Base-by-base conservation (phyloP, 257 asterid genomes). In the Cruciata laevipes region DNA sequence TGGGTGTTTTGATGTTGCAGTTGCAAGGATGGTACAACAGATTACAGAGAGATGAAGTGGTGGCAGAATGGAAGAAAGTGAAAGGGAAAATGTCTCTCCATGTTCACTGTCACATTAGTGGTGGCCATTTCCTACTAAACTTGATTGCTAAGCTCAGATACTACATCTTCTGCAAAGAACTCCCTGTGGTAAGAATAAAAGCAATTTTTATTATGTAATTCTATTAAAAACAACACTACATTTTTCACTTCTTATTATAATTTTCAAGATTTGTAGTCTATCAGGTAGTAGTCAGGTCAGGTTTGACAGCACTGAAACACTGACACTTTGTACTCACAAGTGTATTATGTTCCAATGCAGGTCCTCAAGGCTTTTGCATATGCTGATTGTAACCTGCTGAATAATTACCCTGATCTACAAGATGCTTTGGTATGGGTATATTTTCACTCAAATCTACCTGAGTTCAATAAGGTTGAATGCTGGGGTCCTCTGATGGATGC, bases 21-120 rank as follows among this genome's bases (percentile, higher is more conserved):
- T 79, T 92, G 69, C 96, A 92, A 63, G 98, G 98, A 25, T 92
- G 98, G 98, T 92, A 89, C 81, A 92, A 82, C 69, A 92, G 72
- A 78, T 70, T 92, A 35, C 96, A 92, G 33, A 89, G 98, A 56
- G 98, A 92, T 73, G 98, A 89, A 82, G 97, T 92, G 51, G 96
- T 92, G 63, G 98, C 98, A 0, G 95, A 89, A 58, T 92, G 98
- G 98, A 92, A 86, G 88, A 89, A 92, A 80, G 87, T 89, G 18
- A 87, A 86, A 71, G 96, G 76, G 59, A 80, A 74, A 31, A 91
- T 91, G 98, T 89, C 96, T n/a, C 98, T 91, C 13, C 98, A 91
- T 76, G 98, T 91, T 53, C 98, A 91, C 38, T 87, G 96, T 58
- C 98, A 91, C 86, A 89, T 91, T 3, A 91, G 98, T 42, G 98